phyloP scores from a whole-genome alignment of 2,329 filamentous ascomycete species.

The Nemania diffusa region DNA sequence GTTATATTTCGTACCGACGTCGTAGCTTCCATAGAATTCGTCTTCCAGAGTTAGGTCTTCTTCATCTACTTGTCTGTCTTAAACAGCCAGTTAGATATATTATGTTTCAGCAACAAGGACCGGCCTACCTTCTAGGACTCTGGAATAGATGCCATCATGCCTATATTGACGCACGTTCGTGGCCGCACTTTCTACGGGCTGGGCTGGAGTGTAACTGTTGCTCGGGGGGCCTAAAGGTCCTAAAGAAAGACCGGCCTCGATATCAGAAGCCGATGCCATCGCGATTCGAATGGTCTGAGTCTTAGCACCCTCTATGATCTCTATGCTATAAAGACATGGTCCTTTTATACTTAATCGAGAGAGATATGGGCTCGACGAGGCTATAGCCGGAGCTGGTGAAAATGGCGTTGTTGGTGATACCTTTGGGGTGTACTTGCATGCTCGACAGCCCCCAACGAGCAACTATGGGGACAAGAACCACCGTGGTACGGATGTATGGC shows the following conservation, averaged over 20 bases:
- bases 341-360: constrained; percentile 14
- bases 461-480: neutral
- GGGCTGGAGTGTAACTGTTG: neutral
- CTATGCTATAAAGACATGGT: neutral
- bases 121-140: constrained; percentile 5
- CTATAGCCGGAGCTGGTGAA: neutral
- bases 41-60: neutral
- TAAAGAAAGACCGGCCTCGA: constrained; percentile 2
- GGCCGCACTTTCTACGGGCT: neutral
- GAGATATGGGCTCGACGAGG: neutral
- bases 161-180: neutral
- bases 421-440: neutral
- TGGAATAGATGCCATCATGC: constrained; percentile 24
- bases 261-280: constrained; percentile 17
- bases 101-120: neutral
- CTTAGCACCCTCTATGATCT: neutral
- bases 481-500: neutral
- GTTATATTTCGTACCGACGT: constrained; percentile 13
- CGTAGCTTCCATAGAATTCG: constrained; percentile 16
- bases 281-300: neutral
- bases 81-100: neutral
- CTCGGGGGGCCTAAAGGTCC: neutral
- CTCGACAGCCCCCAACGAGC: neutral
- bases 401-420: neutral
- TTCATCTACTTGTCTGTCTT: constrained; percentile 16